These are phyloP conservation scores for Rhodotorula sp. DNA, from an alignment of 1,284 basidiomycete species.

Conservation along the genomic window DNA sequence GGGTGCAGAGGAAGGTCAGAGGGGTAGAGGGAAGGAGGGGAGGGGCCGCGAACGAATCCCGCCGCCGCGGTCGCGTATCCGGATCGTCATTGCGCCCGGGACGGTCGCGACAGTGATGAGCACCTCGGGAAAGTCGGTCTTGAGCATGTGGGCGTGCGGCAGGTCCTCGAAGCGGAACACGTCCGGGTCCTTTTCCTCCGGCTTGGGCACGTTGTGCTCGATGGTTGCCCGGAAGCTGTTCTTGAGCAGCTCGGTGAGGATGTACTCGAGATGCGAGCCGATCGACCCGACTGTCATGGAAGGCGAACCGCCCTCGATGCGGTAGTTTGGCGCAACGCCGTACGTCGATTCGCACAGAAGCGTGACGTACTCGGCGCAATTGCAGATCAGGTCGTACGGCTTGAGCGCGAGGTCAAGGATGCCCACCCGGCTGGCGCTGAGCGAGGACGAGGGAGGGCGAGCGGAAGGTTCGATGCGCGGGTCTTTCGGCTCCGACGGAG, in stretches of 20 bases:
- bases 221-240: conserved; percentile 87
- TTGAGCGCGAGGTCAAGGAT: conserved; percentile 70
- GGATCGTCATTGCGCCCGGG: conserved; percentile 66
- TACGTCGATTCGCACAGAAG: conserved; percentile 85
- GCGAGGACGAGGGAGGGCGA: conserved; percentile 35
- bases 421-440: conserved; percentile 58
- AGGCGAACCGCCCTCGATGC: conserved; percentile 63
- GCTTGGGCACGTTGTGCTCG: conserved; percentile 57
- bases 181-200: conserved; percentile 31
- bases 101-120: conserved; percentile 50
- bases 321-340: conserved; percentile 66
- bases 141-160: conserved; percentile 38
- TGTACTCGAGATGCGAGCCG: conserved; percentile 75
- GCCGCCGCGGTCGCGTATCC: conserved; percentile 82
- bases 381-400: conserved; percentile 68
- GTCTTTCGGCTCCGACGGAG: conserved; percentile 1
- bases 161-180: conserved; percentile 41
- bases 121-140: conserved; percentile 47
- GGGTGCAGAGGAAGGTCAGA: no score
- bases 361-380: conserved; percentile 76
- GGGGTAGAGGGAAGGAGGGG: neutral
- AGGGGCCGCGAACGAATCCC: conserved; percentile 62
- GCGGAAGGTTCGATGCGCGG: conserved; percentile 39
- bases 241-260: conserved; percentile 73
- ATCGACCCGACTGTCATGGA: conserved; percentile 64